A percentile compares a stretch with the other conserved stretches of the same genome.
Evolutionary conservation across 768 basidiomycete genomes (phyloP).

Genomic region (Strobilomyces confusus): DNA sequence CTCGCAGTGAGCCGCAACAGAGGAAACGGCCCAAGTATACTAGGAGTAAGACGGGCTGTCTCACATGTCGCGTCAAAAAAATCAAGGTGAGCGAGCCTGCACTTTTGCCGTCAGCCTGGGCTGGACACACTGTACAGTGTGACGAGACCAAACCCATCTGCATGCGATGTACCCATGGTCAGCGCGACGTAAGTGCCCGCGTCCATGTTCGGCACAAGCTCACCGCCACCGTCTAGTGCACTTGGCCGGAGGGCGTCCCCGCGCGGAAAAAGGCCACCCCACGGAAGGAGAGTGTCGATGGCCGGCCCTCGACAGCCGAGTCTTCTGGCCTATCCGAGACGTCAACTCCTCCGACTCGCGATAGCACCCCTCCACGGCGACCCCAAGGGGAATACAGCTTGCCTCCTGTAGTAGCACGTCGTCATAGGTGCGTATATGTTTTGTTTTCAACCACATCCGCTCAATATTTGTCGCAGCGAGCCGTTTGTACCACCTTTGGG

Average conservation of each 20-base stretch:
- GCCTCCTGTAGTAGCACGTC: conserved; percentile 37
- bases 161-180: conserved; percentile 80
- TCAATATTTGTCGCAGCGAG: conserved; percentile 34
- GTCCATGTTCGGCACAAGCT: conserved; percentile 11
- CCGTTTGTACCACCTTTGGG: conserved; percentile 42
- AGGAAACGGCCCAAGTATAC: conserved; percentile 91
- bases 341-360: conserved; percentile 68
- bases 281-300: conserved; percentile 57
- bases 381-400: conserved; percentile 37
- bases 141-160: conserved; percentile 89
- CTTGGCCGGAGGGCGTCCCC: conserved; percentile 80
- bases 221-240: conserved; percentile 47
- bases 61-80: conserved; percentile 92
- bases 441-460: conserved; percentile 2
- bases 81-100: conserved; percentile 64
- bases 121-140: conserved; percentile 48
- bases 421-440: conserved; percentile 33
- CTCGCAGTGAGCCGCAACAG: conserved; percentile 48
- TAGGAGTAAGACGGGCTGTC: conserved; percentile 89
- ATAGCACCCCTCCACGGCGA: conserved; percentile 60
- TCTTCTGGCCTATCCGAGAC: conserved; percentile 69
- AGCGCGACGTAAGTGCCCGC: conserved; percentile 60
- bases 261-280: conserved; percentile 60
- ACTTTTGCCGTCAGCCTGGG: neutral
- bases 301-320: conserved; percentile 69